Percentiles rank a stretch among this genome's conserved stretches.
Evolutionary conservation across 2,329 filamentous ascomycete species (phyloP).

Genomic region (Reticulascus tulasneorum): DNA sequence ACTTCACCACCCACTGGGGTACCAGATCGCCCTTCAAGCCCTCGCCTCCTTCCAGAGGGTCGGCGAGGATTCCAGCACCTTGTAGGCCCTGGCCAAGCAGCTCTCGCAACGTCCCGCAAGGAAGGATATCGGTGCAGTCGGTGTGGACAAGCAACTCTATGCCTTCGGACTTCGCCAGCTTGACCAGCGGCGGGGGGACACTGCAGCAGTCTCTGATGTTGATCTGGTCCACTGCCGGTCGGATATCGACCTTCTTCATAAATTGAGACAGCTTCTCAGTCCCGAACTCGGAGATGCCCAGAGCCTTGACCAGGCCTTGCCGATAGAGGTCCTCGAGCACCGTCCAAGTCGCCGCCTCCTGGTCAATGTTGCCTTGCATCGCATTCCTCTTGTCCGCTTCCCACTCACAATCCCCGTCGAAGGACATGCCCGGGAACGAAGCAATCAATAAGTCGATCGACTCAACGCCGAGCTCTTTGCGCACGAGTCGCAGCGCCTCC

Average conservation of each 20-base stretch:
- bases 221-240: conserved; percentile 88
- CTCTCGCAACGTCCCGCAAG: conserved; percentile 78
- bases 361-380: conserved; percentile 60
- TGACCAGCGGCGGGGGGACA: conserved; percentile 80
- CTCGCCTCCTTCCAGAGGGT: conserved; percentile 41
- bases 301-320: conserved; percentile 65
- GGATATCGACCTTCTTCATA: conserved; percentile 64
- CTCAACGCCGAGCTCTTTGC: conserved; percentile 70
- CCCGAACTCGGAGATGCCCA: conserved; percentile 91
- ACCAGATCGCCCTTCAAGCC: conserved; percentile 73
- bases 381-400: conserved; percentile 62
- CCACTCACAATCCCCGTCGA: conserved; percentile 88
- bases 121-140: conserved; percentile 88
- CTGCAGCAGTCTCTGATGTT: conserved; percentile 95
- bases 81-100: conserved; percentile 69
- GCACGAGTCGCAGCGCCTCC: conserved; percentile 76
- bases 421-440: conserved; percentile 88
- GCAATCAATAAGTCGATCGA: conserved; percentile 85
- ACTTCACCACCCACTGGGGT: conserved; percentile 95
- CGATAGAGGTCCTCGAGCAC: conserved; percentile 70
- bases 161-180: conserved; percentile 75
- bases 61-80: conserved; percentile 73
- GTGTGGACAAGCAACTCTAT: conserved; percentile 92
- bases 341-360: conserved; percentile 65
- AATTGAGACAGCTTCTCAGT: conserved; percentile 77